A percentile compares a stretch with the other conserved stretches of the same genome.
Conservation (phyloP, 305 asterid species). For the Striga hermonthica region DNA sequence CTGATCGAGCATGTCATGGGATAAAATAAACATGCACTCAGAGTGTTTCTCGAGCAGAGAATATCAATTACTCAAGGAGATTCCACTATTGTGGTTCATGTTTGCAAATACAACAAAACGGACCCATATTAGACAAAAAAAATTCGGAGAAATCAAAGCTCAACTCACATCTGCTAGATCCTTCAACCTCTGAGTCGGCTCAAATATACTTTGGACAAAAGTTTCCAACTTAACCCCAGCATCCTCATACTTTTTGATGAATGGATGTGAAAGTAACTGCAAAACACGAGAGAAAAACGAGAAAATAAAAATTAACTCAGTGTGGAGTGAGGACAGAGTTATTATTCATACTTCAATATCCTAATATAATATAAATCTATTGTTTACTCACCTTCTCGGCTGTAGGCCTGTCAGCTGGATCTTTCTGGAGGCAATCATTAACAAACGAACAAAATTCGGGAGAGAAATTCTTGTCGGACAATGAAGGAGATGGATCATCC, state of each 20-base stretch:
- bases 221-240: conserved; percentile 65
- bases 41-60: too few species aligned
- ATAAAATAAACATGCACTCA: conserved; percentile 7
- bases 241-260: conserved; percentile 57
- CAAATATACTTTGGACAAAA: conserved; percentile 75
- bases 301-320: not conserved
- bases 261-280: conserved; percentile 92
- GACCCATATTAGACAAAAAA: conserved; percentile 1
- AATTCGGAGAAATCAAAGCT: conserved; percentile 21
- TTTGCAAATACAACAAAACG: conserved; percentile 8
- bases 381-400: conserved; percentile 77
- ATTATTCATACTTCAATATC: not conserved
- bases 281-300: conserved; percentile 18
- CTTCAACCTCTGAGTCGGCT: conserved; percentile 82
- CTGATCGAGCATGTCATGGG: conserved; percentile 40
- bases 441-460: conserved; percentile 82
- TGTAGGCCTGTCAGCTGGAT: conserved; percentile 75
- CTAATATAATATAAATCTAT: conserved; percentile 14
- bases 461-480: conserved; percentile 56
- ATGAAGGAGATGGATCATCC: conserved; percentile 97
- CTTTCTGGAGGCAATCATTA: conserved; percentile 84
- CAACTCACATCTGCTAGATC: conserved; percentile 93
- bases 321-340: not conserved
- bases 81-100: not conserved
- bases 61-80: too few species aligned